Evolutionary conservation across 257 asterid species (phyloP), one percentile per base, ranked within the genome.

Genomic region (Cordia subcordata): DNA sequence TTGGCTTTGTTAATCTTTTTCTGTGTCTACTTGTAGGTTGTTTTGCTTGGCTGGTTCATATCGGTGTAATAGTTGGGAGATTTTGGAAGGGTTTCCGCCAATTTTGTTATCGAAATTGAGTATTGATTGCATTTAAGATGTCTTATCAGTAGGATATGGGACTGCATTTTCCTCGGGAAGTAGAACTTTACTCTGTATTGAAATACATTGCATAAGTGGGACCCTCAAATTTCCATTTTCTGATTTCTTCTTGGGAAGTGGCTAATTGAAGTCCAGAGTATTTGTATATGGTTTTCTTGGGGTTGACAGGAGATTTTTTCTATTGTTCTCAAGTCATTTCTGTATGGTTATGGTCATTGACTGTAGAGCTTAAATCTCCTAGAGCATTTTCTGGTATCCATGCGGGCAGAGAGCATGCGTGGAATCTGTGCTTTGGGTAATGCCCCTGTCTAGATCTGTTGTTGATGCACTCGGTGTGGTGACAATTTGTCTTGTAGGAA

Each of bases 391-490:
- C 60, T 57, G 51, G 57, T 68, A 74, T 85, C 80, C 82, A 86
- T 79, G 89, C 81, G 77, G 79, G 85, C 70, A 74, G 79, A 81
- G 94, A 89, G 95, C 90, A 86, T 86, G 97, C 89, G 82, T 79
- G 87, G 80, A 77, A 82, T 69, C 68, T 66, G 84, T 77, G 74
- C 71, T 66, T 84, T 80, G 89, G 95, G 89, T 80, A 72, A 86
- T 86, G 96, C 95, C 87, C 89, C 77, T 74, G 81, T 76, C 82
- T 71, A 89, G 88, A 54, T 62, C 74, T 72, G 70, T 80, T 68
- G 83, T 78, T 80, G 97, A 89, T 84, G 94, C 95, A 79, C 97
- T 86, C 68, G 81, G 86, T 79, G 95, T 80, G 85, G 74, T 77
- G 78, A 89, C 97, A 52, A 76, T 89, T 68, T 62, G 78, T 57